A percentile compares a stretch with the other conserved stretches of the same genome.
phyloP scores from a whole-genome alignment of 169 alveolate species.

The Babesia microti region DNA sequence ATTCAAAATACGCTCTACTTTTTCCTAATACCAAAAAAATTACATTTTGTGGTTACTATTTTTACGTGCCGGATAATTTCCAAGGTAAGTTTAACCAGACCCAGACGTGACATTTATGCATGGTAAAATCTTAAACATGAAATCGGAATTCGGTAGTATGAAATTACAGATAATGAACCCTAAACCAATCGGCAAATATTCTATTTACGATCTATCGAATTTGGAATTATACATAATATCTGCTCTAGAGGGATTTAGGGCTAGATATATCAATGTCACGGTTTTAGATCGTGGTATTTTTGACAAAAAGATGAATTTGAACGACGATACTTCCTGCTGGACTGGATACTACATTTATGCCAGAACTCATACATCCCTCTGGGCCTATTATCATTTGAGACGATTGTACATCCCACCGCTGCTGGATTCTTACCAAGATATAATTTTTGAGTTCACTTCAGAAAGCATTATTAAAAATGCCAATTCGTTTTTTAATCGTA shows the following conservation, averaged over 20 bases:
- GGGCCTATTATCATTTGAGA: constrained; percentile 21
- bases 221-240: no score
- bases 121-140: background rate
- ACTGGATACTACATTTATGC: constrained; percentile 28
- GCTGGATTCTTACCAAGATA: constrained; percentile 38
- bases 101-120: constrained; percentile 2
- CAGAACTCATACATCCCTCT: constrained; percentile 6
- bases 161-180: background rate
- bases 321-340: constrained; percentile 38
- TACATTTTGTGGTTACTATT: constrained; percentile 19
- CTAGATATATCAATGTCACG: background rate
- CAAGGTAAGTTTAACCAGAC: constrained; percentile 5
- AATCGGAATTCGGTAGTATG: background rate
- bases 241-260: background rate
- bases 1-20: background rate
- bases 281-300: constrained; percentile 20
- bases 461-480: no score
- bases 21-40: constrained; percentile 18
- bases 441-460: constrained; percentile 15
- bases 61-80: constrained; percentile 18
- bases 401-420: constrained; percentile 41
- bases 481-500: no score
- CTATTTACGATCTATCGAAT: no score
- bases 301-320: constrained; percentile 40
- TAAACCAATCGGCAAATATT: no score